Base-by-base conservation (phyloP, 495 filamentous ascomycete species). In the Lineolata rhizophorae region DNA sequence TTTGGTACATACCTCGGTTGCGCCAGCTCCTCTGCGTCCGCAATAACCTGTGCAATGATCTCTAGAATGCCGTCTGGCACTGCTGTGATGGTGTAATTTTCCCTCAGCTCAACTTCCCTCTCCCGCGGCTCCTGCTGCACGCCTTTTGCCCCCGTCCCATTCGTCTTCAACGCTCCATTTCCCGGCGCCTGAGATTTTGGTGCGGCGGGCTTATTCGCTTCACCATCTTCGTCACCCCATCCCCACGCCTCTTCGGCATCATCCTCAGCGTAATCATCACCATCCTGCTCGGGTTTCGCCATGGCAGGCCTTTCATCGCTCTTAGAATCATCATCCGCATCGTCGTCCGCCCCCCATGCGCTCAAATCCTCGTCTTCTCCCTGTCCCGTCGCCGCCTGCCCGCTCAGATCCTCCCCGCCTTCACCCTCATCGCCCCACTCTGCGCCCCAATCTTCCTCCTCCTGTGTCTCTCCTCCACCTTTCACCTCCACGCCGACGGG, bases 21-120 rank as follows among this genome's bases (percentile, higher is more conserved):
- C n/a, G n/a, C n/a, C n/a, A 24, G 59, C 55, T 18, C 14, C 12
- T 69, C 64, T 4, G 72, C 76, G 41, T 93, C 82, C 27, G 64
- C 50, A 31, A 82, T 58, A 21, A 90, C 62, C 21, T 67, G 58
- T 21, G 56, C 56, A 33, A 97, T 65, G 38, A 87, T 63, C 13
- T 62, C 57, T 14, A 92, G 53, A 9, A 94, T 62, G 2, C 67
- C 62, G 30, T 77, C 69, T 1, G 87, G 87, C 38, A 93, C 69
- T 18, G 76, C 71, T 5, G 85, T 92, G 18, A 87, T 70, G 33
- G 70, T 83, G 52, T 92, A 94, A 2, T 60, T 72, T 52, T 97
- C 87, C 41, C 62, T 80, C 31, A 97, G 53, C 0, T 75, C 85
- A 33, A 95, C 50, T 39, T 78, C 67, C 38, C 57, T 56, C n/a